Evolutionary conservation across 2,329 filamentous ascomycete genomes (phyloP).

Genomic region (Zymoseptoria crescenta): DNA sequence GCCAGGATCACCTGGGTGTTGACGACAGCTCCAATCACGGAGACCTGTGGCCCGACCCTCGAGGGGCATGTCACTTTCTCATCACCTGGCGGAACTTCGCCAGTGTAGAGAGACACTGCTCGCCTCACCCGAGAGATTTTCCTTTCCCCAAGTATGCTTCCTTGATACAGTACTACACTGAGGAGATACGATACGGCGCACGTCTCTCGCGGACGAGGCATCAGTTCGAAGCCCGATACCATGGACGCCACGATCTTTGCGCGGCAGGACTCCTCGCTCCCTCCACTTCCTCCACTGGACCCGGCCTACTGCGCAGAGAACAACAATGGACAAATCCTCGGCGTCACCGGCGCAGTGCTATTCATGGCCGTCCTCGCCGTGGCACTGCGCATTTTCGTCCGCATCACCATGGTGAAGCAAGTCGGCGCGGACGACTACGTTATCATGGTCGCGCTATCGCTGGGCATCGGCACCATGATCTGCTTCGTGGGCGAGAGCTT

Average conservation of each 20-base stretch:
- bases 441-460: slow-evolving; percentile 37
- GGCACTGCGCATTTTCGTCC: slow-evolving; percentile 29
- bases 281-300: slow-evolving; percentile 5
- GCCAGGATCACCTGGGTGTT: background rate
- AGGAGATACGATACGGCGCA: background rate
- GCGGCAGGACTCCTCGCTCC: background rate
- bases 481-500: slow-evolving; percentile 40
- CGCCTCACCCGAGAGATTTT: background rate
- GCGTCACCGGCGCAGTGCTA: slow-evolving; percentile 18
- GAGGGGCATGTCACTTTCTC: no score
- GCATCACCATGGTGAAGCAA: slow-evolving; percentile 40
- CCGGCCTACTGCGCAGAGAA: slow-evolving; percentile 20
- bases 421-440: slow-evolving; percentile 44
- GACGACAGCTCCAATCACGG: background rate
- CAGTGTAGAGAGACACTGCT: background rate
- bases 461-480: slow-evolving; percentile 26
- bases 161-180: background rate
- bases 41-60: no score
- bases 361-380: slow-evolving; percentile 15
- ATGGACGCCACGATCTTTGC: background rate
- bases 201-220: background rate
- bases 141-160: background rate
- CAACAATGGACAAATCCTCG: slow-evolving; percentile 19
- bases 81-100: background rate
- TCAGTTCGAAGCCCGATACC: background rate